Percentiles rank a stretch among this genome's conserved stretches.
These are phyloP conservation scores for Aspergillus tanneri DNA, from an alignment of 2,329 filamentous ascomycete species.

Conservation along the genomic window DNA sequence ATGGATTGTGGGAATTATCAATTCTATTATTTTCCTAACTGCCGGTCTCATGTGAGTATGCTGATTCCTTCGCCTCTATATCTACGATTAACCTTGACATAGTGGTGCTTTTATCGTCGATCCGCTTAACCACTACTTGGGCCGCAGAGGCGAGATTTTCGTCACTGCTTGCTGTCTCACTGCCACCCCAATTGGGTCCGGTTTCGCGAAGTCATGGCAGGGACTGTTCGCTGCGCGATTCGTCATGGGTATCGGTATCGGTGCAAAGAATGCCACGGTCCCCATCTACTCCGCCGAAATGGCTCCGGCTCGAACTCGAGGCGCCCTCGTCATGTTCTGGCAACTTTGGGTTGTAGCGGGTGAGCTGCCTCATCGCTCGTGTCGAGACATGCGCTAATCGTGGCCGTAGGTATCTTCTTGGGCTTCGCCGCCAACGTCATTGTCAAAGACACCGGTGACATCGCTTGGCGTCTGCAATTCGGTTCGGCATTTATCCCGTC, in stretches of 20 bases:
- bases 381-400: slow-evolving; percentile 51
- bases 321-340: slow-evolving; percentile 54
- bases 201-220: slow-evolving; percentile 43
- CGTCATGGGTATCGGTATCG: slow-evolving; percentile 45
- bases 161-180: slow-evolving; percentile 44
- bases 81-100: too few relatives aligned
- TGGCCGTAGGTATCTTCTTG: slow-evolving; percentile 50
- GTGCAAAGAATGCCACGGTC: slow-evolving; percentile 46
- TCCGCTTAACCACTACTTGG: slow-evolving; percentile 47
- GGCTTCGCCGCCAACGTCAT: too few relatives aligned
- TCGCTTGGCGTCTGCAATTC: slow-evolving; percentile 68
- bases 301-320: slow-evolving; percentile 50
- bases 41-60: too few relatives aligned
- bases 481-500: slow-evolving; percentile 62
- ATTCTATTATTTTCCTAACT: slow-evolving; percentile 15
- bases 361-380: too few relatives aligned
- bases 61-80: too few relatives aligned
- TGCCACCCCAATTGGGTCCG: slow-evolving; percentile 45
- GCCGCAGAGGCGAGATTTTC: slow-evolving; percentile 48
- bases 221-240: slow-evolving; percentile 46
- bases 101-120: slow-evolving; percentile 48
- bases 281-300: slow-evolving; percentile 52
- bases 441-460: too few relatives aligned
- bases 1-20: too few relatives aligned
- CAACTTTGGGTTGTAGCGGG: slow-evolving; percentile 52